Base-by-base conservation (phyloP, 2,329 filamentous ascomycete genomes). In the Ustilaginoidea virens region DNA sequence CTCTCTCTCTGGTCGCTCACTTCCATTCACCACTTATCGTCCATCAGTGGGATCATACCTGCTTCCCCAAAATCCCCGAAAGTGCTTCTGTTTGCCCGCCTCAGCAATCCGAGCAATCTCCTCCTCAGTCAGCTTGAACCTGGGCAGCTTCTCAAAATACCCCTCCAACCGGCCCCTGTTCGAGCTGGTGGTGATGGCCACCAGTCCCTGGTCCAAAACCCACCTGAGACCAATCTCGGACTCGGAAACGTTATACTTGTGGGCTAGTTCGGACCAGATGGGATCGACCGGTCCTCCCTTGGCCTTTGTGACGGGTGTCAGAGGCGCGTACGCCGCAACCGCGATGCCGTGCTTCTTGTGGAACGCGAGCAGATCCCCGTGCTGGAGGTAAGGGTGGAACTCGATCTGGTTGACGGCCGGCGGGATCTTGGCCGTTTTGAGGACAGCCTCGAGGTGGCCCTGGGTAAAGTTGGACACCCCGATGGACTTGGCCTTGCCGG, bases 371-470 rank as follows among this genome's bases (percentile, higher is more conserved):
- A 80, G 56, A 33, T 62, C 57, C 5, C 59, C 60, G 46, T 78
- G 75, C 51, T 79, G 75, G 29, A 80, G 59, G 47, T 82, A 81
- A 0, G 80, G 79, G 52, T 90, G 78, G 44, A 69, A 74, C 57
- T 87, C 80, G 45, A 87, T 79, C 61, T 90, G 80, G 56, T 87
- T 86, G 36, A 80, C 66, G 5, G 69, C 73, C 1, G 81, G 81
- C 3, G 58, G 47, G 35, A 78, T 48, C 40, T 63, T 66, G 28
- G 74, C 73, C 5, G 71, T 69, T 46, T 63, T 48, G 2, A 76
- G 55, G 23, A 75, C 46, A 3, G 54, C 44, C 46, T 75, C 64
- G 13, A 78, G 51, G 38, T 78, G 56, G 24, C 54, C 45, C 40
- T 62, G 54, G 18, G 68, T 43, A 45, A 79, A 87, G 57, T 87